Percentiles rank a stretch among this genome's conserved stretches.
These are phyloP conservation scores for Quercus agrifolia DNA, from an alignment of 306 rosid species.

Conservation along the genomic window DNA sequence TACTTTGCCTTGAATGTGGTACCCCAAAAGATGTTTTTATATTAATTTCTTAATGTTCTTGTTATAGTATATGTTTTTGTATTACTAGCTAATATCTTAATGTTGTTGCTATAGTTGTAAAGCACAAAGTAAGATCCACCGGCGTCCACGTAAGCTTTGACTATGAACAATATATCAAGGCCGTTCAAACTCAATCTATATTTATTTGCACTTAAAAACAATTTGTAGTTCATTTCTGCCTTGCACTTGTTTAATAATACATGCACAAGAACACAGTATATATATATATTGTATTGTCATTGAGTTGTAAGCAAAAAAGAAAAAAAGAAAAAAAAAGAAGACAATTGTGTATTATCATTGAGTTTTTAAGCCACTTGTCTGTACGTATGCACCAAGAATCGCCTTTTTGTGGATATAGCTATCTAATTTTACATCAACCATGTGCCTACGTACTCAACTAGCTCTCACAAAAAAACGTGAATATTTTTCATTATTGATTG, in stretches of 20 bases:
- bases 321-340: too few relatives aligned
- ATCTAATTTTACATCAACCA: background rate
- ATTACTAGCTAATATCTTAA: conserved; percentile 16
- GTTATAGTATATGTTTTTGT: conserved; percentile 13
- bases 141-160: conserved; percentile 32
- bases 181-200: conserved; percentile 2
- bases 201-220: background rate
- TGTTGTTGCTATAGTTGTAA: conserved; percentile 22
- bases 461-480: background rate
- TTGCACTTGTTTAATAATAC: conserved; percentile 16
- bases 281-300: background rate
- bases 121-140: conserved; percentile 37
- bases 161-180: conserved; percentile 14
- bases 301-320: too few relatives aligned
- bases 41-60: conserved; percentile 25
- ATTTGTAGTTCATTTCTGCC: conserved; percentile 13
- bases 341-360: background rate
- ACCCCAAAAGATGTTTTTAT: conserved; percentile 7
- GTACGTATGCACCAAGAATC: conserved; percentile 32
- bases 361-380: background rate
- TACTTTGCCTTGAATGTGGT: too few relatives aligned
- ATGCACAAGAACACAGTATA: background rate
- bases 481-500: conserved; percentile 15
- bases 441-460: conserved; percentile 16
- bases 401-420: conserved; percentile 36